These are phyloP conservation scores for Simplicillium sp. DNA, from an alignment of 2,329 filamentous ascomycete species.

Conservation along the genomic window DNA sequence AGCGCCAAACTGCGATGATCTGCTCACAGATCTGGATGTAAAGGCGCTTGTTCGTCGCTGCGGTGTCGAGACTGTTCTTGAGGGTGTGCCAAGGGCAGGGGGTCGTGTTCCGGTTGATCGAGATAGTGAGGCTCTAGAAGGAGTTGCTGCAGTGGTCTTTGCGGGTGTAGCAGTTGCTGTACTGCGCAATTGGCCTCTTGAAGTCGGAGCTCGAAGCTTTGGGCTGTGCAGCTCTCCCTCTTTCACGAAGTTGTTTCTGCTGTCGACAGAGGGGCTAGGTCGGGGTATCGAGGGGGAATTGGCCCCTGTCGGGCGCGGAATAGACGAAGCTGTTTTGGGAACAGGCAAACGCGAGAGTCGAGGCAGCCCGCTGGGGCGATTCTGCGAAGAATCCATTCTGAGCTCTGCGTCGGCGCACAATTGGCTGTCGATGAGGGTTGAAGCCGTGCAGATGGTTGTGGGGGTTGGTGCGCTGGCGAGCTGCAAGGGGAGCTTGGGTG, in stretches of 20 bases:
- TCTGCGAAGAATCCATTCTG: neutral
- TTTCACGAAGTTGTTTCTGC: neutral
- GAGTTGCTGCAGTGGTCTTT: no score
- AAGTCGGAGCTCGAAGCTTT: neutral
- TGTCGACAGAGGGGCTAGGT: neutral
- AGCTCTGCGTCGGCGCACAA: neutral
- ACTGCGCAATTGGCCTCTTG: no score
- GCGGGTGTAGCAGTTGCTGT: no score
- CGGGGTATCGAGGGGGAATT: neutral
- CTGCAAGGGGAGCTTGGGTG: neutral
- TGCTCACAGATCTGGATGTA: conserved; percentile 7
- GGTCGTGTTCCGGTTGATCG: conserved; percentile 7
- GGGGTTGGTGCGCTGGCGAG: neutral
- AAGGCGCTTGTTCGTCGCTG: conserved; percentile 7
- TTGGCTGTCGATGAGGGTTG: no score
- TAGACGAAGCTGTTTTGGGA: neutral
- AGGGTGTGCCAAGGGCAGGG: conserved; percentile 2
- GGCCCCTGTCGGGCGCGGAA: neutral
- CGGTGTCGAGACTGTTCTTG: conserved; percentile 1
- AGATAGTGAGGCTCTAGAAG: conserved; percentile 5
- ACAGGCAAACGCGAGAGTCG: neutral
- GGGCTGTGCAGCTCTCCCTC: neutral
- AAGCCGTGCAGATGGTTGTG: neutral
- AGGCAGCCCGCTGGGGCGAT: neutral
- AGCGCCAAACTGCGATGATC: conserved; percentile 6